Conservation (phyloP, 352 stramenopile species). For the Plasmopara muralis region DNA sequence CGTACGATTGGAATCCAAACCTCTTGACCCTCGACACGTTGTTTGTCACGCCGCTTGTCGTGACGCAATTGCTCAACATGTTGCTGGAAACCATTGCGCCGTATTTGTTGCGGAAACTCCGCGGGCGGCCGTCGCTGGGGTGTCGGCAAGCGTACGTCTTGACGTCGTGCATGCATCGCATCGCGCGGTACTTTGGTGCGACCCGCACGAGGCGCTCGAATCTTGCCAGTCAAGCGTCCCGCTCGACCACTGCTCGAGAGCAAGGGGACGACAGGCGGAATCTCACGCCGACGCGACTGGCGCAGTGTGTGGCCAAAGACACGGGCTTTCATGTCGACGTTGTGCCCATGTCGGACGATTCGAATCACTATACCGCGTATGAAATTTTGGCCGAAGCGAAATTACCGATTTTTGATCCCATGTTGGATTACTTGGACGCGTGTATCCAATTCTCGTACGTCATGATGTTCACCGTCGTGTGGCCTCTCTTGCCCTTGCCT, state of each 20-base stretch:
- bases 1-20: conserved; percentile 66
- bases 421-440: conserved; percentile 83
- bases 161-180: conserved; percentile 40
- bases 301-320: conserved; percentile 55
- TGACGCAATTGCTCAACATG: conserved; percentile 87
- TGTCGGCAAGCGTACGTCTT: conserved; percentile 60
- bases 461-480: conserved; percentile 88
- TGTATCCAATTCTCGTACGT: conserved; percentile 89
- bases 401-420: conserved; percentile 73
- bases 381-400: conserved; percentile 82
- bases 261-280: conserved; percentile 7
- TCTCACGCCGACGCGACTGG: conserved; percentile 60
- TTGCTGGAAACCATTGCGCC: conserved; percentile 81
- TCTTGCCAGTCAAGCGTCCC: conserved; percentile 12
- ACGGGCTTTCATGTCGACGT: conserved; percentile 66
- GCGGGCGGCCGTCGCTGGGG: conserved; percentile 49
- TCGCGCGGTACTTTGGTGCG: conserved; percentile 35
- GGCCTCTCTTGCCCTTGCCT: conserved; percentile 78
- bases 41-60: conserved; percentile 83
- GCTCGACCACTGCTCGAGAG: not conserved
- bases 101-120: conserved; percentile 74
- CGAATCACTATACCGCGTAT: conserved; percentile 82
- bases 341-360: conserved; percentile 68
- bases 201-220: conserved; percentile 19
- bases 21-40: conserved; percentile 79